Base-by-base conservation (phyloP, 805 yeast genomes). In the Saccharomyces kudriavzevii region DNA sequence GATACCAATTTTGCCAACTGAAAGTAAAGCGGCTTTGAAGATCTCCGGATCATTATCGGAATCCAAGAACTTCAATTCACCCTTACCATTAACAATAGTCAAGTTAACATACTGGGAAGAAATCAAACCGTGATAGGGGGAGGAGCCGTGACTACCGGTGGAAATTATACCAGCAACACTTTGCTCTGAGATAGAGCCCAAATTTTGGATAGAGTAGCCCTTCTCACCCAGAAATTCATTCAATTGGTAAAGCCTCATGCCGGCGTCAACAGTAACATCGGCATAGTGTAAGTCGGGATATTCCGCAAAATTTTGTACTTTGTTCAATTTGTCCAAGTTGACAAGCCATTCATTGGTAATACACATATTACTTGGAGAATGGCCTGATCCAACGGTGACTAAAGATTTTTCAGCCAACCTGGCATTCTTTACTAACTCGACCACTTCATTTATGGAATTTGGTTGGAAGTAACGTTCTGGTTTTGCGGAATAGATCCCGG, bases 71-170 rank as follows among this genome's bases (percentile, higher is more conserved):
- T 89, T 74, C 14, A 84, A 62, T 56, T 88, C 82, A 46, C 97
- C 98, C 53, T 76, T 72, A 48, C 94, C 88, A 59, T 86, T 82
- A 54, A 91, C 81, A 29, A 92, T 68, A 9, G 87, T 83, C 54
- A 92, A 69, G 58, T 83, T 81, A 2, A 92, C 97, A 57, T 88
- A 78, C 69, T 90, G 97, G 62, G 89, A 92, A 8, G 94, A 82
- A 1, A 92, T 87, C 40, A 91, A 75, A 0, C 98, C 97, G 64
- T 94, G 98, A 67, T 79, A 88, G 45, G 92, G 95, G 9, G 96
- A 84, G 0, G 97, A 87, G 6, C 99, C 99, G 66, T 92, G 99
- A 0, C 98, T 90, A 28, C 98, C 98, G 0, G 98, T 92, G 1
- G 96, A 86, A 47, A 94, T 89, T 59, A 91, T 83, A n/a, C 99